Evolutionary conservation across 2,329 filamentous ascomycete species (phyloP), one percentile per base, ranked within the genome.

Genomic region (Botryosphaeria dothidea): DNA sequence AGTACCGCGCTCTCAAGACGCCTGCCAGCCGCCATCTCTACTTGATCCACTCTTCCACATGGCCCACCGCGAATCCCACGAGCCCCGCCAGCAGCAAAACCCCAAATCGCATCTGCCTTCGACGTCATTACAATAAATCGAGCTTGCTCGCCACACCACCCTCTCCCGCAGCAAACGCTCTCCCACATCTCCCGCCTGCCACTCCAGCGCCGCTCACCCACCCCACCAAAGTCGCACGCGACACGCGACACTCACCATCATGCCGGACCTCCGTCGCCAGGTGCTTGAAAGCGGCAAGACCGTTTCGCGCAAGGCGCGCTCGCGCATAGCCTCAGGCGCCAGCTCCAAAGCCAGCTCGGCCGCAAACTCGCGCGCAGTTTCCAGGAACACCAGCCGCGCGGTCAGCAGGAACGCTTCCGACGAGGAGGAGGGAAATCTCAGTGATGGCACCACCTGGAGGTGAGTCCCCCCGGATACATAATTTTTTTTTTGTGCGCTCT

Each of bases 271-370:
- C 54, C 78, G 88, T 70, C 88, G 90, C 73, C 89, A 90, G 77
- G 89, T 87, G 58, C 85, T 92, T 66, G 88, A 90, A 78, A 88
- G 86, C 79, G 85, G 86, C 74, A 92, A 92, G 81, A 92, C 89
- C 17, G 79, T 87, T 36, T 92, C 90, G 52, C 85, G 84, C 71
- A 92, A 92, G 76, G 88, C 88, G 23, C 84, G 83, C 67, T 84
- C 85, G 23, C 81, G 82, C 66, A 81, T 83, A 65, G 81, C 80
- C 48, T 87, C 86, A 17, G 84, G 85, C 36, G 81, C 83, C 65
- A 81, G 81, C 34, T 90, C 88, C 17, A 86, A 87, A 48, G 80
- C 81, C 29, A 82, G 80, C 68, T 90, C 88, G 5, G 81, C 85
- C 5, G 75, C 81, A 45, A 82, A 82, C 65, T 89, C 87, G 49